phyloP scores from a whole-genome alignment of 768 basidiomycete species.

The Pleurotus pulmonarius region DNA sequence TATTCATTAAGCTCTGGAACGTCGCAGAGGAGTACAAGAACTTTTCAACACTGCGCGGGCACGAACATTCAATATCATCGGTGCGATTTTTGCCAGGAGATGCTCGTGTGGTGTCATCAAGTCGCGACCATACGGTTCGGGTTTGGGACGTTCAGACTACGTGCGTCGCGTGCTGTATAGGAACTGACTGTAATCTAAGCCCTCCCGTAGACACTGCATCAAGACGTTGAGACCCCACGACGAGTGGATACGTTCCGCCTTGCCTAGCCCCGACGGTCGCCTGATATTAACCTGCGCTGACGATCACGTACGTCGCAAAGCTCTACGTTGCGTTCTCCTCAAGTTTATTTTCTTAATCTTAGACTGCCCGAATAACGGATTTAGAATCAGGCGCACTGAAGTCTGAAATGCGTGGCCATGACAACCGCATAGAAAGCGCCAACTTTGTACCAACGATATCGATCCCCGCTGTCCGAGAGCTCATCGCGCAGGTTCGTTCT shows the following conservation, averaged over 20 bases:
- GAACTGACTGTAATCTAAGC: conserved; percentile 5
- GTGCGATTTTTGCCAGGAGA: conserved; percentile 85
- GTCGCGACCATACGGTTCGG: conserved; percentile 82
- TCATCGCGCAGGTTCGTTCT: conserved; percentile 34
- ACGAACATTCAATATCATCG: conserved; percentile 88
- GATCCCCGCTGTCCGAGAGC: conserved; percentile 55
- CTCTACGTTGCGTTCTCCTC: conserved; percentile 9
- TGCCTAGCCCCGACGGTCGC: conserved; percentile 69
- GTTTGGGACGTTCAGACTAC: conserved; percentile 86
- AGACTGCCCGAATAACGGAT: conserved; percentile 78
- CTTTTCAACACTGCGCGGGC: conserved; percentile 80
- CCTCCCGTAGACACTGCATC: conserved; percentile 11
- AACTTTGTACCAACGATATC: conserved; percentile 62
- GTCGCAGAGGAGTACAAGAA: conserved; percentile 89
- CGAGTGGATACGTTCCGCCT: conserved; percentile 78
- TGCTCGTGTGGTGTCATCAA: conserved; percentile 79
- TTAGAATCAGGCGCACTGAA: conserved; percentile 57
- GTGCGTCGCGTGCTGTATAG: conserved; percentile 38
- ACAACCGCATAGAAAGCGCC: conserved; percentile 64
- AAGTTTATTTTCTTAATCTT: not conserved
- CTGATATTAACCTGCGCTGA: conserved; percentile 79
- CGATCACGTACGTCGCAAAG: conserved; percentile 64
- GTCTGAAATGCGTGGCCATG: conserved; percentile 67
- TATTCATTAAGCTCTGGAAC: conserved; percentile 93
- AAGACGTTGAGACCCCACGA: conserved; percentile 30